Base-by-base conservation (phyloP, 495 filamentous ascomycete species). In the Penicillium chermesinum region DNA sequence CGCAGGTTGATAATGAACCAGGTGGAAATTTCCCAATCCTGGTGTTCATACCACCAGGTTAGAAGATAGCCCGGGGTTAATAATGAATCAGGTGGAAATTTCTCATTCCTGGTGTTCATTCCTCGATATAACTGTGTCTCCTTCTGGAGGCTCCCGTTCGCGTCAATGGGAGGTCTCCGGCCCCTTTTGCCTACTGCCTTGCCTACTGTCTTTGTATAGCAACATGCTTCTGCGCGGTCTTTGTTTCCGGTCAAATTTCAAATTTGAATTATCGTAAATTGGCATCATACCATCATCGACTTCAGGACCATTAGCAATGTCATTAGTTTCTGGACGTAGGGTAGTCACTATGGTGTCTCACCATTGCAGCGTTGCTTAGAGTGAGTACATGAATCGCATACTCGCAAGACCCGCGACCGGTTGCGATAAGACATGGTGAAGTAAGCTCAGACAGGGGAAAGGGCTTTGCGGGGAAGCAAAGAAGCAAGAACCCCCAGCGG, bases 351-450 rank as follows among this genome's bases (percentile, higher is more conserved):
- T 19, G 53, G 53, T 14, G 21, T 48, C 53, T 56, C 39, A 2
- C 53, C 53, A 38, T 56, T 49, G 17, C 53, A 56, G 36, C 53
- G 44, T 27, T 56, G 53, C 32, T 56, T 56, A 1, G 44, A 48
- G 21, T 46, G 40, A 8, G 53, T 56, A 16, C 53, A 56, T 10
- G 49, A 44, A 35, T 56, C 53, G 16, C 53, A 56, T 9, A 49
- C 53, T 41, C 53, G 27, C 16, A 56, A 30, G 8, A 56, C 49
- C 15, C 53, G 45, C 13, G 44, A 19, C 17, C 52, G 53, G 14
- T 34, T 33, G 12, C 41, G 44, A 40, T 46, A 41, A 15, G 40
- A 17, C 37, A 35, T 49, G 13, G 22, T 41, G 10, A 30, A 13
- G 25, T 25, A 22, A 9, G 19, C 5, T 30, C 32, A n/a, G 10